Conservation (phyloP, 768 basidiomycete species). For the Grammothele lineata region DNA sequence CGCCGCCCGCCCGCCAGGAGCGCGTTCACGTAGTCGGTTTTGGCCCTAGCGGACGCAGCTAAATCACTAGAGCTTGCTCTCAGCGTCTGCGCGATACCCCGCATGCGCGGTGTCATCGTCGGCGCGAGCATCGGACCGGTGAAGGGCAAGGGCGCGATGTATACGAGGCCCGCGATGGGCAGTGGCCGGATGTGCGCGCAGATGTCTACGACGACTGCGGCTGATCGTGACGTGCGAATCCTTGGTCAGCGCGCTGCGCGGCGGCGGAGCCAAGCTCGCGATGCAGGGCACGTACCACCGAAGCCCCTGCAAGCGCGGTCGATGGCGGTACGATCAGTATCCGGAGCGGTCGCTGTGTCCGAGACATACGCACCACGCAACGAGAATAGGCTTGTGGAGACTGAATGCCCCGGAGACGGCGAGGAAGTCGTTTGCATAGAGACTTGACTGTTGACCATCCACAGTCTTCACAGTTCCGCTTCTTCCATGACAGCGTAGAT, state of each 20-base stretch:
- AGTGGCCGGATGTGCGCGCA: conserved; percentile 8
- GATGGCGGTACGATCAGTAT: too few species aligned
- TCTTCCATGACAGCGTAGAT: conserved; percentile 22
- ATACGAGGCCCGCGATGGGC: conserved; percentile 16
- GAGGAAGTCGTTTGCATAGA: conserved; percentile 20
- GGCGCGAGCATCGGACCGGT: conserved; percentile 9
- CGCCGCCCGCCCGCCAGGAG: conserved; percentile 4
- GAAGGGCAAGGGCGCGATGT: conserved; percentile 14
- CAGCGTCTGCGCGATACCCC: conserved; percentile 6
- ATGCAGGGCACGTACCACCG: conserved; percentile 3
- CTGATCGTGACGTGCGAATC: conserved; percentile 4
- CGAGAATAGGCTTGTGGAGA: conserved; percentile 16
- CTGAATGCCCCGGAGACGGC: conserved; percentile 18
- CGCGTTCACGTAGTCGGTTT: conserved; percentile 14
- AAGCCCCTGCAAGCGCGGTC: conserved; percentile 4
- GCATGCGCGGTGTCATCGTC: conserved; percentile 9
- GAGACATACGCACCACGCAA: conserved; percentile 20
- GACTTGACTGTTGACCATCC: conserved; percentile 10
- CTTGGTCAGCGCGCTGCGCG: background rate
- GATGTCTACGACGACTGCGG: conserved; percentile 16
- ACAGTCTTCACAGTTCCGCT: conserved; percentile 8
- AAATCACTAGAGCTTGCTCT: conserved; percentile 7
- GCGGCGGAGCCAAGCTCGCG: background rate
- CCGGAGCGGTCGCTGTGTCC: background rate
- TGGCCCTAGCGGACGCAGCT: conserved; percentile 8